phyloP scores from a whole-genome alignment of 345 rosid genomes.

The Eucalyptus pauciflora region DNA sequence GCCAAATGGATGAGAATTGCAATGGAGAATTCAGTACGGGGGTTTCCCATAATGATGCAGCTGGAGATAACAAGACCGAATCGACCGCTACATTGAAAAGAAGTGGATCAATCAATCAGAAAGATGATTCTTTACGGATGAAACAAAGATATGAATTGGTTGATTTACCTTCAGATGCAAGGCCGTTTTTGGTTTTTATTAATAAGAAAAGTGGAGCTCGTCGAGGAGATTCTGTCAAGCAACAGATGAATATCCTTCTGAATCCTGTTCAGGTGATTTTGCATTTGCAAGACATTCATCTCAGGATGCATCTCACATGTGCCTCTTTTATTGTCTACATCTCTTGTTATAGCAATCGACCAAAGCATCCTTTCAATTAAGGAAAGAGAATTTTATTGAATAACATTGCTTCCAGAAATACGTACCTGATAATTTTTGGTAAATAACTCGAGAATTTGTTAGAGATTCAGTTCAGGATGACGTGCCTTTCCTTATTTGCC shows the following conservation, averaged over 20 bases:
- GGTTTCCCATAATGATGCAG: constrained; percentile 20
- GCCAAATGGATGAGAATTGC: constrained; percentile 33
- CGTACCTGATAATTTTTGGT: background rate
- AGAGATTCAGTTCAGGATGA: background rate
- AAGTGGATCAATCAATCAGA: constrained; percentile 58
- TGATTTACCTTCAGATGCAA: constrained; percentile 70
- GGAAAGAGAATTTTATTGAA: background rate
- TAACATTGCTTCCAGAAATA: background rate
- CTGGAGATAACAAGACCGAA: constrained; percentile 18
- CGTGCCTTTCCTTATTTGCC: background rate
- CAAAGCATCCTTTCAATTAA: background rate
- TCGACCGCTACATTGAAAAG: constrained; percentile 6
- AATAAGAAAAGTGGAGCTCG: constrained; percentile 93
- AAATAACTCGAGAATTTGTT: background rate
- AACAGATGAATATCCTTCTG: constrained; percentile 67
- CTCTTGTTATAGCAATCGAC: background rate
- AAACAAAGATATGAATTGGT: constrained; percentile 72
- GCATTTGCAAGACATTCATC: background rate
- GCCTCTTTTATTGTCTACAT: background rate
- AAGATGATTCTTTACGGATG: constrained; percentile 68
- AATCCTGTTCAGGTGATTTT: constrained; percentile 75
- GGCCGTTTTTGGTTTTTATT: constrained; percentile 80
- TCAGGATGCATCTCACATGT: background rate
- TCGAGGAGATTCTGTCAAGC: constrained; percentile 60
- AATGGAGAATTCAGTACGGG: constrained; percentile 19